These are phyloP conservation scores for Dimargaris cristalligena DNA, from an alignment of 192 early-diverging fungal genomes.

Conservation along the genomic window DNA sequence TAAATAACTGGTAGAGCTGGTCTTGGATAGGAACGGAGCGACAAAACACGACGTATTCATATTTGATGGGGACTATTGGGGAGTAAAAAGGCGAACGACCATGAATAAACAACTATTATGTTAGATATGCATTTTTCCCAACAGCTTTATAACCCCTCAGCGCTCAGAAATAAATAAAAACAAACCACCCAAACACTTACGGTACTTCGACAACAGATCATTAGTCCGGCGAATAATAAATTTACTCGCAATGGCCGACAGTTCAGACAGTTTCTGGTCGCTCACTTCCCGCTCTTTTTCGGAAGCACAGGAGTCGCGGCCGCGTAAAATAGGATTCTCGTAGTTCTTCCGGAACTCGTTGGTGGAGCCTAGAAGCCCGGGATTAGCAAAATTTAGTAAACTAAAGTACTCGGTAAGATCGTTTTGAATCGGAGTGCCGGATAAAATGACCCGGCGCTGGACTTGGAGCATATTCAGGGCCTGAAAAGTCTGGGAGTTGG, in stretches of 20 bases:
- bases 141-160: no score
- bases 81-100: no score
- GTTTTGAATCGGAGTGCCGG: constrained; percentile 92
- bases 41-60: constrained; percentile 97
- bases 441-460: constrained; percentile 80
- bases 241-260: constrained; percentile 72
- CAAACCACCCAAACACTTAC: no score
- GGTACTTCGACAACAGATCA: constrained; percentile 89
- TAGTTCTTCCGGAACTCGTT: constrained; percentile 82
- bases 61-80: constrained; percentile 88
- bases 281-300: constrained; percentile 57
- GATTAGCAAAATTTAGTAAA: constrained; percentile 88
- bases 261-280: constrained; percentile 71
- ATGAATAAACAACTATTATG: no score
- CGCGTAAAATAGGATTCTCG: constrained; percentile 85
- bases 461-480: constrained; percentile 74
- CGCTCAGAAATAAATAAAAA: no score
- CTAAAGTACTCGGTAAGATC: constrained; percentile 86
- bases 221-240: constrained; percentile 97
- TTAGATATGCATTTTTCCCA: no score
- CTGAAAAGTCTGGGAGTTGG: constrained; percentile 63
- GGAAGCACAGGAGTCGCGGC: constrained; percentile 78
- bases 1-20: constrained; percentile 65
- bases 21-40: constrained; percentile 58
- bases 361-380: constrained; percentile 72